These are phyloP conservation scores for Colletotrichum godetiae DNA, from an alignment of 2,329 filamentous ascomycete species.

Conservation along the genomic window DNA sequence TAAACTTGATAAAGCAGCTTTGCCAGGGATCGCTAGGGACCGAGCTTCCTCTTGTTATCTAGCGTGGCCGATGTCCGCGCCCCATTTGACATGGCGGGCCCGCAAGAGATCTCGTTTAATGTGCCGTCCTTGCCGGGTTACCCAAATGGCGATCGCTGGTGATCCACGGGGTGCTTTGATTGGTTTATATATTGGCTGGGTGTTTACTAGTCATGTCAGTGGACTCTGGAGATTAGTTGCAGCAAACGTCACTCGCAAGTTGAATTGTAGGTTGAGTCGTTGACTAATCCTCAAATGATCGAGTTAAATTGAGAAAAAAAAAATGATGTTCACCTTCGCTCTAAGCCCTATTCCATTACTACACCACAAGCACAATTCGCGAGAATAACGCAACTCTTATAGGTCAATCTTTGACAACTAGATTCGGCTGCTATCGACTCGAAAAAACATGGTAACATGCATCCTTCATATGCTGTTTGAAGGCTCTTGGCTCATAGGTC, in stretches of 20 bases:
- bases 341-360: no score
- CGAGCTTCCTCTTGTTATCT: constrained; percentile 18
- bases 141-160: neutral
- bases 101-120: neutral
- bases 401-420: no score
- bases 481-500: no score
- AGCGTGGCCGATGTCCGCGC: constrained; percentile 5
- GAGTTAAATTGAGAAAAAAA: no score
- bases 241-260: no score
- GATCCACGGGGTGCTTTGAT: neutral
- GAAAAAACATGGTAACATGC: no score
- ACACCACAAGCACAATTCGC: no score
- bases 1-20: neutral
- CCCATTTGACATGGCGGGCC: neutral
- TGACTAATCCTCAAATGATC: no score
- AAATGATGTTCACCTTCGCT: no score
- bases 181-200: neutral
- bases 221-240: neutral
- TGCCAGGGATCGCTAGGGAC: neutral
- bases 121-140: constrained; percentile 20
- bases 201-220: neutral
- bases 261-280: no score
- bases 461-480: neutral
- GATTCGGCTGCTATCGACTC: no score
- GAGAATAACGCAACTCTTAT: no score